Evolutionary conservation across 2,329 filamentous ascomycete genomes (phyloP).

Genomic region (Ophiostoma sp.): DNA sequence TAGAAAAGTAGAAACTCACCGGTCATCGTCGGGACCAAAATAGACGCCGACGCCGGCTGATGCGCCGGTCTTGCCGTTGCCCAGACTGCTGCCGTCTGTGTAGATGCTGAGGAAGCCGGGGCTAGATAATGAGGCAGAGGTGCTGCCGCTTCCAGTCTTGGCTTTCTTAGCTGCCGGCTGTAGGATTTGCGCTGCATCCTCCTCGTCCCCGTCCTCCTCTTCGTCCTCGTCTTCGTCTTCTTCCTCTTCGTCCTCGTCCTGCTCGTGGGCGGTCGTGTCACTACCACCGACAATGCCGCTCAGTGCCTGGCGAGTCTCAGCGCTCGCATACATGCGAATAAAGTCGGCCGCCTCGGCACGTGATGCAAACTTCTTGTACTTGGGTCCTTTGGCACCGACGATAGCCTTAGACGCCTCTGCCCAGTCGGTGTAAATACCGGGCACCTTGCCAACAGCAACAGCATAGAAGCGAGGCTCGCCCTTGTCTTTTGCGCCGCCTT

Average conservation of each 20-base stretch:
- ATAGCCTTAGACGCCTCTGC: constrained; percentile 66
- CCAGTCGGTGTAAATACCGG: constrained; percentile 62
- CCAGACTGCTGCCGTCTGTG: constrained; percentile 58
- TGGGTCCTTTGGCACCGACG: constrained; percentile 63
- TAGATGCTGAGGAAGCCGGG: constrained; percentile 45
- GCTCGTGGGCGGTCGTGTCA: constrained; percentile 22
- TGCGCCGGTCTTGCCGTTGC: constrained; percentile 53
- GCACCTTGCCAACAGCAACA: constrained; percentile 53
- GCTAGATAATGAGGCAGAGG: constrained; percentile 10
- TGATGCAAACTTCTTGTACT: constrained; percentile 64
- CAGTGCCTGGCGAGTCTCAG: constrained; percentile 40
- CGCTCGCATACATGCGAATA: constrained; percentile 50
- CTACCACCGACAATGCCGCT: constrained; percentile 30
- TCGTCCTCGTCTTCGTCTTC: constrained; percentile 31
- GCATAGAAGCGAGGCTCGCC: constrained; percentile 51
- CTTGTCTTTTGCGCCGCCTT: constrained; percentile 37
- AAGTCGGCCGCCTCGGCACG: constrained; percentile 72
- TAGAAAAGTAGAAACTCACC: constrained; percentile 36
- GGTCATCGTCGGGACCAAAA: constrained; percentile 53
- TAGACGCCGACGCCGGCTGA: constrained; percentile 59
- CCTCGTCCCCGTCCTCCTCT: constrained; percentile 28
- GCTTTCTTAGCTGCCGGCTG: constrained; percentile 36
- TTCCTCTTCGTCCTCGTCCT: constrained; percentile 27
- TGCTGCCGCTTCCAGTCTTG: constrained; percentile 29
- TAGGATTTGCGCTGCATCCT: constrained; percentile 34